Conservation (phyloP, 2,329 filamentous ascomycete species). For the Meredithiella fracta region DNA sequence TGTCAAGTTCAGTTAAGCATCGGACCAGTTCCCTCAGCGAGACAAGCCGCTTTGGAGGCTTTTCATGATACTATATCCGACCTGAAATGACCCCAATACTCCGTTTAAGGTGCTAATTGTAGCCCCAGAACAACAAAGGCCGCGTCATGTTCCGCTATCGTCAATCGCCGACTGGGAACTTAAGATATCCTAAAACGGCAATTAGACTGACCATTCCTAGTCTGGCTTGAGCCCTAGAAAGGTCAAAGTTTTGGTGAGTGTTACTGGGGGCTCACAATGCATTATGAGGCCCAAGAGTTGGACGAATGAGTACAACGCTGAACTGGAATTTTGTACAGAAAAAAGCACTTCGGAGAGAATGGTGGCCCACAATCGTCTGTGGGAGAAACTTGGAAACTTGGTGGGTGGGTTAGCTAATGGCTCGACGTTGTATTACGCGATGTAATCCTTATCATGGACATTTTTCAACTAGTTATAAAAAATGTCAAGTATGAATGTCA, state of each 20-base stretch:
- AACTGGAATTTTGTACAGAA: background rate
- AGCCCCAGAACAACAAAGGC: background rate
- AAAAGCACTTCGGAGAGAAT: background rate
- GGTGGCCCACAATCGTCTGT: background rate
- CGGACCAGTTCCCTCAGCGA: too few relatives aligned
- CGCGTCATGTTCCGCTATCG: conserved; percentile 5
- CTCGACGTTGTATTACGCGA: background rate
- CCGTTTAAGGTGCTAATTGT: background rate
- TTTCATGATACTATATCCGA: too few relatives aligned
- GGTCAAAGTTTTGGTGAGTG: background rate
- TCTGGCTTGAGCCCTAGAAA: background rate
- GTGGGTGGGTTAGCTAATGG: background rate
- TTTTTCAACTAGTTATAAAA: background rate
- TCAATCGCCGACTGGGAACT: background rate
- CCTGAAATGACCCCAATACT: background rate
- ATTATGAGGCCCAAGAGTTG: background rate
- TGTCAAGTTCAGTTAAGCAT: too few relatives aligned
- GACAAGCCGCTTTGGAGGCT: too few relatives aligned
- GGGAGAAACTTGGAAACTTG: background rate
- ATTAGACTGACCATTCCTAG: background rate
- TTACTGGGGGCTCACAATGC: too few relatives aligned
- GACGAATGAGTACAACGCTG: too few relatives aligned
- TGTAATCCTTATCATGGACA: background rate
- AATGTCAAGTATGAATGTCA: too few relatives aligned
- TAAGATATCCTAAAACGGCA: conserved; percentile 1